These are phyloP conservation scores for Strobilomyces echinocephalus DNA, from an alignment of 768 basidiomycete species.

Conservation along the genomic window DNA sequence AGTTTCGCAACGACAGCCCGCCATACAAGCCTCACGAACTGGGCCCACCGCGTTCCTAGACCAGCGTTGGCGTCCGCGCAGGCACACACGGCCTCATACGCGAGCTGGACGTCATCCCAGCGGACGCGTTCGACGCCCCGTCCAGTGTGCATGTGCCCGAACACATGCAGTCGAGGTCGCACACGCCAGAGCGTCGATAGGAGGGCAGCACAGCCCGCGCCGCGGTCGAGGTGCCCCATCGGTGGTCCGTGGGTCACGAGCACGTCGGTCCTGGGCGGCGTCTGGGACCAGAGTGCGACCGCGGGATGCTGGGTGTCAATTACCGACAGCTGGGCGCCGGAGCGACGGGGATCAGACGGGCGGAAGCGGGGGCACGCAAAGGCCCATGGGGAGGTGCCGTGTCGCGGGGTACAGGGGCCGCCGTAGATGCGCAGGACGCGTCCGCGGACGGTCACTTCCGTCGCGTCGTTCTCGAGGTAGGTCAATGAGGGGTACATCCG, in stretches of 20 bases:
- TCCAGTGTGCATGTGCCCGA: slow-evolving; percentile 40
- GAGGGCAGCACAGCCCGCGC: slow-evolving; percentile 32
- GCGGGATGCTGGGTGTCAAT: slow-evolving; percentile 1
- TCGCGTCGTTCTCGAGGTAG: slow-evolving; percentile 36
- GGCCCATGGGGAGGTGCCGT: slow-evolving; percentile 19
- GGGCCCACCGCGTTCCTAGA: slow-evolving; percentile 11
- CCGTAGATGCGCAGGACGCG: slow-evolving; percentile 35
- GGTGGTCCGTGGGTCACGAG: slow-evolving; percentile 44
- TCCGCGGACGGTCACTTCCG: slow-evolving; percentile 26
- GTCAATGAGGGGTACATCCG: slow-evolving; percentile 26
- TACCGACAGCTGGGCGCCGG: background rate
- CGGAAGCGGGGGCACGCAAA: slow-evolving; percentile 11
- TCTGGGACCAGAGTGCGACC: slow-evolving; percentile 22
- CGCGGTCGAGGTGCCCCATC: slow-evolving; percentile 29
- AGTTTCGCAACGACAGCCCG: slow-evolving; percentile 6
- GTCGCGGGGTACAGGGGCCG: slow-evolving; percentile 36
- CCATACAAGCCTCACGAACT: slow-evolving; percentile 14
- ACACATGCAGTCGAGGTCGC: slow-evolving; percentile 36
- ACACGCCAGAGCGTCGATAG: slow-evolving; percentile 31
- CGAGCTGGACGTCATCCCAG: slow-evolving; percentile 31
- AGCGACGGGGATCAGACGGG: background rate
- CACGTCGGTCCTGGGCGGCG: slow-evolving; percentile 34
- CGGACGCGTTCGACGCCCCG: slow-evolving; percentile 30
- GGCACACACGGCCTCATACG: slow-evolving; percentile 28
- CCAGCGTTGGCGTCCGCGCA: background rate